Evolutionary conservation across 179 eudicot genomes (phyloP).

Genomic region (Silene noctiflora): DNA sequence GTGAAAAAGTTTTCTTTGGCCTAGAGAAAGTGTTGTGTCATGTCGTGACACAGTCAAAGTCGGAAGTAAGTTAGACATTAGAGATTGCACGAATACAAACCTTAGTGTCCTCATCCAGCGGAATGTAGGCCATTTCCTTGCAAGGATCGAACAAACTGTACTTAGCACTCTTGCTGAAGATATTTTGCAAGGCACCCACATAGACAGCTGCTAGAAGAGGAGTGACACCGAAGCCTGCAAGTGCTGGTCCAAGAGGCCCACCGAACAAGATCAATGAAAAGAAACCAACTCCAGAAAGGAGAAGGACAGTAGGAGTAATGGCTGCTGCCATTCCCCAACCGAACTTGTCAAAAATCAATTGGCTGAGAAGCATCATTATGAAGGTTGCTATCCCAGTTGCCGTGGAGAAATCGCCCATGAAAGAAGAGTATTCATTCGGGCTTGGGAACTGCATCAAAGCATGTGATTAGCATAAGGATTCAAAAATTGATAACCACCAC

Average conservation of each 20-base stretch:
- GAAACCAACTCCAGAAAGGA: slow-evolving; percentile 87
- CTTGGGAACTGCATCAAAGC: slow-evolving; percentile 74
- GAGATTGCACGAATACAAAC: slow-evolving; percentile 35
- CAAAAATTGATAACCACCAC: background rate
- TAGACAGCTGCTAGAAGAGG: slow-evolving; percentile 97
- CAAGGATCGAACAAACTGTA: slow-evolving; percentile 98
- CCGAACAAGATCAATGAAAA: slow-evolving; percentile 88
- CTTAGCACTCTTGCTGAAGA: slow-evolving; percentile 98
- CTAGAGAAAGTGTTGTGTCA: background rate
- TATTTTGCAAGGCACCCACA: slow-evolving; percentile 96
- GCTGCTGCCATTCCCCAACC: slow-evolving; percentile 99
- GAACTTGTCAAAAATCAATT: slow-evolving; percentile 83
- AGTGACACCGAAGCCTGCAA: slow-evolving; percentile 75
- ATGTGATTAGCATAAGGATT: background rate
- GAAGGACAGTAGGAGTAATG: slow-evolving; percentile 91
- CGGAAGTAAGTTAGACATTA: background rate
- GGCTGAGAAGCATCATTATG: slow-evolving; percentile 92
- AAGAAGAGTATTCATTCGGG: slow-evolving; percentile 92
- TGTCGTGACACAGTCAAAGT: background rate
- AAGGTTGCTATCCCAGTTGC: slow-evolving; percentile 93
- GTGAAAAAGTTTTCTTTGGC: too few species aligned
- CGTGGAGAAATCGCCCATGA: slow-evolving; percentile 99
- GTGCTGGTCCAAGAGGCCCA: slow-evolving; percentile 56
- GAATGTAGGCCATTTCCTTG: slow-evolving; percentile 99
- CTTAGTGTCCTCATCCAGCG: slow-evolving; percentile 98